Evolutionary conservation across 192 early-diverging fungal genomes (phyloP), one percentile per base, ranked within the genome.

Genomic region (Entrophospora sp.): DNA sequence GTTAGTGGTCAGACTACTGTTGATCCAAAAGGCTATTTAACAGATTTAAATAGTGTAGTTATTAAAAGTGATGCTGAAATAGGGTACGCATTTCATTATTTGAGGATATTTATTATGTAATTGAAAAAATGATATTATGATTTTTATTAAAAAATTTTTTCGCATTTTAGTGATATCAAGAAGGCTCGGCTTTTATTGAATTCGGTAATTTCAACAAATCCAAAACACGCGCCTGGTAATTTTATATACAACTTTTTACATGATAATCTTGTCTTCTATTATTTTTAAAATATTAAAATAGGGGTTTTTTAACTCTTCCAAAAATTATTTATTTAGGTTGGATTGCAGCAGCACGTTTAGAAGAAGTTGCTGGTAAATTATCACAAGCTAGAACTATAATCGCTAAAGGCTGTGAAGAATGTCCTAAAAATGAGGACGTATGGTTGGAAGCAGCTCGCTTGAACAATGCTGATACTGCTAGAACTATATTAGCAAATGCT

Each of bases 371-470:
- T 1, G 84, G 88, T 16, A 93, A 95, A 65, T 73, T 85, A 44
- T 75, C 81, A 2, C 80, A 86, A n/a, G 97, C 97, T 0, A 80
- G 97, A 24, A 82, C 83, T 35, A 77, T 93, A 6, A 95, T 98
- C 52, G 81, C 86, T 20, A 88, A 94, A 71, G 97, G 91, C 8
- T 99, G 95, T 77, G 87, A 91, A 60, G 88, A 93, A 74, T 99
- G 97, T 66, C 88, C 94, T 5, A 91, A 87, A 56, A 89, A 77
- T 57, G 96, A 97, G 73, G 97, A 99, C 69, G 83, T 98, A 14
- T 99, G 97, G 97, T 78, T 99, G 30, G 97, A 98, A 69, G 86
- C 94, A 2, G 94, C 94, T 0, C 86, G 95, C 14, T 77, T 99
- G 24, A 93, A 95, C 73, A 89, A 76, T 27, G 67, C 74, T 5